These are phyloP conservation scores for Gossypium davidsonii DNA, from an alignment of 441 rosid species.

Conservation along the genomic window DNA sequence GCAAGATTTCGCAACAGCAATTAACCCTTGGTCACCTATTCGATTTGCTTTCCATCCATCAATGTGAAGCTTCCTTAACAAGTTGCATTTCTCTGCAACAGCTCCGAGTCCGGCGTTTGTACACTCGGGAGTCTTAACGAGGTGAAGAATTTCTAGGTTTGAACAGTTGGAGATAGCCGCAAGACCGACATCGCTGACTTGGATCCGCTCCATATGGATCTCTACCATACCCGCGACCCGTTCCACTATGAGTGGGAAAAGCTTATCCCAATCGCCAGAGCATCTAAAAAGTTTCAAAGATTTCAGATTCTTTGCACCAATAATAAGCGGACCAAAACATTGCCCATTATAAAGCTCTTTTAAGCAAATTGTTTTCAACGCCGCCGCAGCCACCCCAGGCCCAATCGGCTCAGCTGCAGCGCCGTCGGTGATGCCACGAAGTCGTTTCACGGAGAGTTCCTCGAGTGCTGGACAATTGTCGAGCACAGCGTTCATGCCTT, in stretches of 20 bases:
- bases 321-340: constrained; percentile 62
- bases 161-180: constrained; percentile 44
- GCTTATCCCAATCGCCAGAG: constrained; percentile 75
- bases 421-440: constrained; percentile 53
- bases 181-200: constrained; percentile 58
- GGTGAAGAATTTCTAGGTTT: constrained; percentile 60
- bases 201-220: constrained; percentile 67
- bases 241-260: constrained; percentile 39
- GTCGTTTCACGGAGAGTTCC: constrained; percentile 71
- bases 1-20: constrained; percentile 50
- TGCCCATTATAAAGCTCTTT: constrained; percentile 72
- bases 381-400: constrained; percentile 51
- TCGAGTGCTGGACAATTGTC: constrained; percentile 67
- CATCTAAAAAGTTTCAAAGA: constrained; percentile 65
- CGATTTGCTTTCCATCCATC: constrained; percentile 72
- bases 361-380: constrained; percentile 56
- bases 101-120: constrained; percentile 46
- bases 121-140: constrained; percentile 67
- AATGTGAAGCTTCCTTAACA: constrained; percentile 65
- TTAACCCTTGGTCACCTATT: constrained; percentile 61
- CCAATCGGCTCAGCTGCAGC: constrained; percentile 55
- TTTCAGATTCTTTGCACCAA: constrained; percentile 50
- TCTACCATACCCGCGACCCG: constrained; percentile 45
- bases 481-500: constrained; percentile 80
- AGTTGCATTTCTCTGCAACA: constrained; percentile 50